Evolutionary conservation across 1,139 yeast species (phyloP).

Genomic region (Lodderomyces theae): DNA sequence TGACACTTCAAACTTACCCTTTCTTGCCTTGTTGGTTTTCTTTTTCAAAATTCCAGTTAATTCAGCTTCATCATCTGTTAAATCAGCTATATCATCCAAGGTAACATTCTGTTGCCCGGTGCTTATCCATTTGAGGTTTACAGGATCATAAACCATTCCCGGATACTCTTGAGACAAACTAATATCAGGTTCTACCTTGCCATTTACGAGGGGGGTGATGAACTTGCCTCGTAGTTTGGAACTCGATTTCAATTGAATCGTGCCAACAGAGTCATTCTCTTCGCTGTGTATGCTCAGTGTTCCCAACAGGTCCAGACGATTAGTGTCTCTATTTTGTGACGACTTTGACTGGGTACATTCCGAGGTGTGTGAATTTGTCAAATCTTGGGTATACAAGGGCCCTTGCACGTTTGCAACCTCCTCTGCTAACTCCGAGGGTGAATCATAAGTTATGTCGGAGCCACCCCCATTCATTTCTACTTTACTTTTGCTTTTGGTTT

Average conservation of each 20-base stretch:
- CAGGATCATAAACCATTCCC: constrained; percentile 39
- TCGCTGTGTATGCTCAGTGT: background rate
- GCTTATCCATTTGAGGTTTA: constrained; percentile 37
- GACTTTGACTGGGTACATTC: background rate
- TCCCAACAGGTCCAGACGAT: background rate
- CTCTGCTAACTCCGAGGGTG: background rate
- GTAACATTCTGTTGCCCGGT: constrained; percentile 32
- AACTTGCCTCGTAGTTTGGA: constrained; percentile 18
- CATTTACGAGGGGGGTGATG: constrained; percentile 19
- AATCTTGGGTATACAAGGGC: background rate
- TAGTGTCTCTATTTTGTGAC: background rate
- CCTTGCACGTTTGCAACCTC: background rate
- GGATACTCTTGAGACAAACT: constrained; percentile 38
- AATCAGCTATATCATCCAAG: constrained; percentile 46
- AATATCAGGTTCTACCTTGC: constrained; percentile 33
- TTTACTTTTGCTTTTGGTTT: background rate
- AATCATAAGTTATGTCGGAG: background rate
- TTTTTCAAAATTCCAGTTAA: constrained; percentile 16
- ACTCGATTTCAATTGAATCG: constrained; percentile 39
- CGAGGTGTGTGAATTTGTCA: background rate
- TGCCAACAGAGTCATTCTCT: background rate
- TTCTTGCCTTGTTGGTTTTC: constrained; percentile 11
- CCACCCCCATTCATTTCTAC: constrained; percentile 11
- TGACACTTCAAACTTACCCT: constrained; percentile 37
- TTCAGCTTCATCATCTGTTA: constrained; percentile 20